Evolutionary conservation across 208 protist species (phyloP).

Genomic region (Acanthamoeba pearcei): DNA sequence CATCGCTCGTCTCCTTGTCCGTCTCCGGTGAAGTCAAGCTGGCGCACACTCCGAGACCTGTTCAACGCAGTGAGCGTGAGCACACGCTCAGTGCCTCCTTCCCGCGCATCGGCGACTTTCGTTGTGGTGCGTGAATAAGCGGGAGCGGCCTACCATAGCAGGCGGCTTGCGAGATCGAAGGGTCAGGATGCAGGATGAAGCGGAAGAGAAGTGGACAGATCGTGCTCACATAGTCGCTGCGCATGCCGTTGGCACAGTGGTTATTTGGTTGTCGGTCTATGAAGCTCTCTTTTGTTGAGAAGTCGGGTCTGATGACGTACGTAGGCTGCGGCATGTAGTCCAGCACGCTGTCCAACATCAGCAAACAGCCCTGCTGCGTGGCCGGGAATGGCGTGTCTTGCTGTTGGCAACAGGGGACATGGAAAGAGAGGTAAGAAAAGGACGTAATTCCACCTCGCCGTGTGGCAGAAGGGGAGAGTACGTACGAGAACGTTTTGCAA

Average conservation of each 20-base stretch:
- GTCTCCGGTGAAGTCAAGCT: constrained; percentile 1
- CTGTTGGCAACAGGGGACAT: background rate
- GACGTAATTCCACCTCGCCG: no score
- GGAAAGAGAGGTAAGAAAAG: background rate
- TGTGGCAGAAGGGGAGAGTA: background rate
- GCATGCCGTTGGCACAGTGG: no score
- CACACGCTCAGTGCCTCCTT: background rate
- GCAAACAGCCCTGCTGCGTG: constrained; percentile 9
- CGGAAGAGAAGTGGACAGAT: constrained; percentile 3
- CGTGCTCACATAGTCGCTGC: background rate
- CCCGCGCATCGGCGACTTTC: background rate
- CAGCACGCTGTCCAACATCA: constrained; percentile 47
- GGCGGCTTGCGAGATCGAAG: background rate
- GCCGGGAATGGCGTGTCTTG: constrained; percentile 17
- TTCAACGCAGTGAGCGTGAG: background rate
- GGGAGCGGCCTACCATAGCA: background rate
- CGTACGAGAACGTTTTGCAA: background rate
- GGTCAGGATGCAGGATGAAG: constrained; percentile 4
- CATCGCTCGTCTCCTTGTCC: background rate
- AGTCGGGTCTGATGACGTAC: background rate
- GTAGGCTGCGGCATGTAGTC: constrained; percentile 4
- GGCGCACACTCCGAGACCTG: constrained; percentile 14
- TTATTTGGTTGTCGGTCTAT: background rate
- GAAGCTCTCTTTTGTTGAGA: background rate
- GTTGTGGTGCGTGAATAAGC: no score